Evolutionary conservation across 345 rosid genomes (phyloP).

Genomic region (Jatropha curcas): DNA sequence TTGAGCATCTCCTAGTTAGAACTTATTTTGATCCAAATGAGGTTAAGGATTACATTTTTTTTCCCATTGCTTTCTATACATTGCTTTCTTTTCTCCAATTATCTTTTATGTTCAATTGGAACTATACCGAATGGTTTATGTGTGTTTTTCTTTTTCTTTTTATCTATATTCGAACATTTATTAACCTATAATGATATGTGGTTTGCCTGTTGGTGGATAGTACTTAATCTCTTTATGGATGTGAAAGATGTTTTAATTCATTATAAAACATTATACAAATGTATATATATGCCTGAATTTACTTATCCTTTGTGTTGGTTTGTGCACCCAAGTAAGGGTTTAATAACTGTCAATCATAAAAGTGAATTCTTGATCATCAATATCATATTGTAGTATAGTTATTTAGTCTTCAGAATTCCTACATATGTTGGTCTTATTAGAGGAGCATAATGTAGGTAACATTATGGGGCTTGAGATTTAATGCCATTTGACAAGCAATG

Average conservation of each 20-base stretch:
- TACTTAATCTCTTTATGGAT: neutral
- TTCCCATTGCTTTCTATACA: neutral
- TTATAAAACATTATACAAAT: neutral
- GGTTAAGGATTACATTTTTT: constrained; percentile 39
- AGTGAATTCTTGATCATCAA: neutral
- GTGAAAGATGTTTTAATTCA: neutral
- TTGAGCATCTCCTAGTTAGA: constrained; percentile 93
- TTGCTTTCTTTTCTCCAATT: neutral
- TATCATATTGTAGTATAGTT: neutral
- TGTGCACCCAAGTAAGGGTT: neutral
- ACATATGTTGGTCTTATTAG: neutral
- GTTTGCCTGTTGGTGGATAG: neutral
- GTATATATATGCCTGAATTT: neutral
- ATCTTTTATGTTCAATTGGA: neutral
- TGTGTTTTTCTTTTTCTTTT: neutral
- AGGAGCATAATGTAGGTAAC: neutral
- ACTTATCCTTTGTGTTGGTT: neutral
- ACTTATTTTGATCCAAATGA: constrained; percentile 95
- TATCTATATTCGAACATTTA: neutral
- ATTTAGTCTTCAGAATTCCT: neutral
- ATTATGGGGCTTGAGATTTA: neutral
- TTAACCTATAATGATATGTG: neutral
- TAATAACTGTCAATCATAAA: neutral
- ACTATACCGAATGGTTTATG: neutral
- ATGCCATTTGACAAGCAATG: neutral